phyloP scores from a whole-genome alignment of 345 rosid species.

The Pistacia atlantica region DNA sequence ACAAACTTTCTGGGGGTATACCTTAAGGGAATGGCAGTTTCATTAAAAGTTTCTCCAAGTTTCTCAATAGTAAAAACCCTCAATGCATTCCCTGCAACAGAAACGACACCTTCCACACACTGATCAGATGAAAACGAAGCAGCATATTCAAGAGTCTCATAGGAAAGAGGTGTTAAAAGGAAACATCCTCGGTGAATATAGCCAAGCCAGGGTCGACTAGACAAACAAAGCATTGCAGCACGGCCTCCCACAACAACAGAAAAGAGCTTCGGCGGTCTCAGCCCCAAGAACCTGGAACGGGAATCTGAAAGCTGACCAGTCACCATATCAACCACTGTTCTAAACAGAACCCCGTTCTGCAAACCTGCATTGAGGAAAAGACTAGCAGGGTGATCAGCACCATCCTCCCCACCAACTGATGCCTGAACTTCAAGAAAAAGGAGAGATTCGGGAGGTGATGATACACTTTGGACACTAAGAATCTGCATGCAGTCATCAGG shows the following conservation, averaged over 20 bases:
- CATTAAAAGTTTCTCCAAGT: slow-evolving; percentile 94
- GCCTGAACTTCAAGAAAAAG: slow-evolving; percentile 99
- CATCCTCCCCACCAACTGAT: slow-evolving; percentile 94
- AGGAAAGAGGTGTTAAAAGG: slow-evolving; percentile 91
- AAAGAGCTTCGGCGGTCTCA: slow-evolving; percentile 91
- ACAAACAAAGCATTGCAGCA: slow-evolving; percentile 93
- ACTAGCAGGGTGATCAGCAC: slow-evolving; percentile 98
- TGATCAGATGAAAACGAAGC: slow-evolving; percentile 98
- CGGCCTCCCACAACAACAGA: slow-evolving; percentile 82
- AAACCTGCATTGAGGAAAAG: slow-evolving; percentile 97
- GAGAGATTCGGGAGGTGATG: slow-evolving; percentile 94
- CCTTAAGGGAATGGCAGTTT: slow-evolving; percentile 86
- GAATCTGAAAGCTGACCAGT: slow-evolving; percentile 99
- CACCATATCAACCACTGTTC: slow-evolving; percentile 97
- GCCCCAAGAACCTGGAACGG: slow-evolving; percentile 89
- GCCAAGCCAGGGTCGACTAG: slow-evolving; percentile 99
- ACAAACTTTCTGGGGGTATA: slow-evolving; percentile 97
- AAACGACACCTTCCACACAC: slow-evolving; percentile 96
- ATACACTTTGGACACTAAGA: slow-evolving; percentile 94
- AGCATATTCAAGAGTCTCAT: slow-evolving; percentile 92
- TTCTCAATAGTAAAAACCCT: slow-evolving; percentile 93
- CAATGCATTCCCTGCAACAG: slow-evolving; percentile 95
- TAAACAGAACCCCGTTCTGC: slow-evolving; percentile 88
- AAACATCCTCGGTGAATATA: slow-evolving; percentile 97
- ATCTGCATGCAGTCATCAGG: slow-evolving; percentile 99